These are phyloP conservation scores for Diaporthe nobilis DNA, from an alignment of 2,329 filamentous ascomycete genomes.

Conservation along the genomic window DNA sequence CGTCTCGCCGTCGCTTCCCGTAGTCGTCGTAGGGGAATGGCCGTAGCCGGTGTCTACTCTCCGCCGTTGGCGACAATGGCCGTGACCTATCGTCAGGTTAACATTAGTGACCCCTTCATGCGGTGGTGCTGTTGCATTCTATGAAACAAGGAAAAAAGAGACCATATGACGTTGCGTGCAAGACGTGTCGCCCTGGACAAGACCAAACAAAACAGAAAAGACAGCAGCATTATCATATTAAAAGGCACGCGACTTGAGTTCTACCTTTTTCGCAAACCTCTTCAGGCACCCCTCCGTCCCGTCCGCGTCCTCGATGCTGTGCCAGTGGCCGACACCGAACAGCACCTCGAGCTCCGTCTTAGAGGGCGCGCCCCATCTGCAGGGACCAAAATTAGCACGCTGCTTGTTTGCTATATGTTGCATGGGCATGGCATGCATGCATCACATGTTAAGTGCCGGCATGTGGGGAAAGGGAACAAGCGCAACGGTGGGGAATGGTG, in stretches of 20 bases:
- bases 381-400: slow-evolving; percentile 24
- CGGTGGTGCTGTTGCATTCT: slow-evolving; percentile 9
- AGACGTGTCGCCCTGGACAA: background rate
- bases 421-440: slow-evolving; percentile 22
- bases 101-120: slow-evolving; percentile 11
- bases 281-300: slow-evolving; percentile 40
- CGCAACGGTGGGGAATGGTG: slow-evolving; percentile 20
- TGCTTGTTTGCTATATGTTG: background rate
- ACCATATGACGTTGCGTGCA: too few relatives aligned
- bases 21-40: background rate
- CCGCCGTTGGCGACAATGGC: slow-evolving; percentile 18
- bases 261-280: slow-evolving; percentile 43
- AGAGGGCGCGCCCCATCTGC: slow-evolving; percentile 41
- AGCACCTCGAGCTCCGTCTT: slow-evolving; percentile 42
- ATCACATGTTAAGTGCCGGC: slow-evolving; percentile 16
- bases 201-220: background rate
- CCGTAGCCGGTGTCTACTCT: background rate
- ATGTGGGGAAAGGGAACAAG: slow-evolving; percentile 19
- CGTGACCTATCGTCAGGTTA: slow-evolving; percentile 38
- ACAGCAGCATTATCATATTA: slow-evolving; percentile 12
- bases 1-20: background rate
- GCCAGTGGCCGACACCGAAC: slow-evolving; percentile 42
- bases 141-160: background rate
- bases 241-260: slow-evolving; percentile 36
- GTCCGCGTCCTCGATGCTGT: slow-evolving; percentile 42